A percentile compares a stretch with the other conserved stretches of the same genome.
These are phyloP conservation scores for Teratosphaeria zuluensis DNA, from an alignment of 2,329 filamentous ascomycete genomes.

Conservation along the genomic window DNA sequence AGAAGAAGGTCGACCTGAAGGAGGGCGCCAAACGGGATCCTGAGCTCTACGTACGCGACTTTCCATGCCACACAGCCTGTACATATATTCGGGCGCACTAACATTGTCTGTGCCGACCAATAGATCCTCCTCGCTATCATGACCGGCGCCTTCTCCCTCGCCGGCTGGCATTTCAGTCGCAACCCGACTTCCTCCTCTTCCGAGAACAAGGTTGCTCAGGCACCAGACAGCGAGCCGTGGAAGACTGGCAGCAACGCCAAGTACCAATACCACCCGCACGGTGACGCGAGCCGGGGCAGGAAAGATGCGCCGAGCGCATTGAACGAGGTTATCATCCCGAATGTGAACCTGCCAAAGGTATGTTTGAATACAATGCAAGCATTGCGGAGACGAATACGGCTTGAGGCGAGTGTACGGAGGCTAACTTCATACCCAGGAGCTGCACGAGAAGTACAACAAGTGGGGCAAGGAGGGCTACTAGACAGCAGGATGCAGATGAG, in stretches of 20 bases:
- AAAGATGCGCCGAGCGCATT: slow-evolving; percentile 90
- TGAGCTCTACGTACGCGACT: slow-evolving; percentile 58
- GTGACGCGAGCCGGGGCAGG: slow-evolving; percentile 63
- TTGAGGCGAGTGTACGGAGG: neutral
- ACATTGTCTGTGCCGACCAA: neutral
- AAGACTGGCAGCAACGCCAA: slow-evolving; percentile 56
- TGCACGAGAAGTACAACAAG: slow-evolving; percentile 99
- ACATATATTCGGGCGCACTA: neutral
- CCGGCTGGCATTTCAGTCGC: slow-evolving; percentile 80
- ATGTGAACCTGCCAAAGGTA: slow-evolving; percentile 87
- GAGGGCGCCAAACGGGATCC: slow-evolving; percentile 60
- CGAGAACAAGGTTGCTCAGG: slow-evolving; percentile 66
- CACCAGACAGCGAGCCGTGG: slow-evolving; percentile 81
- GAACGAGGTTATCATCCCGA: slow-evolving; percentile 88
- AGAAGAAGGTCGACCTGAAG: slow-evolving; percentile 42
- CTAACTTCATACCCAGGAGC: slow-evolving; percentile 44
- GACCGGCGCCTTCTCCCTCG: slow-evolving; percentile 76
- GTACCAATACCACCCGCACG: slow-evolving; percentile 65
- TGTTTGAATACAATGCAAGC: slow-evolving; percentile 15
- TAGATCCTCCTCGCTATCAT: slow-evolving; percentile 89
- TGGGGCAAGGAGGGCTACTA: slow-evolving; percentile 95
- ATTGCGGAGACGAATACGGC: too few species aligned
- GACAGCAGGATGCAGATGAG: neutral
- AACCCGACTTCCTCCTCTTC: slow-evolving; percentile 78
- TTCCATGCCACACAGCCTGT: neutral